A percentile compares a stretch with the other conserved stretches of the same genome.
phyloP scores from a whole-genome alignment of 2,329 filamentous ascomycete genomes.

The Aspergillus carbonarius region DNA sequence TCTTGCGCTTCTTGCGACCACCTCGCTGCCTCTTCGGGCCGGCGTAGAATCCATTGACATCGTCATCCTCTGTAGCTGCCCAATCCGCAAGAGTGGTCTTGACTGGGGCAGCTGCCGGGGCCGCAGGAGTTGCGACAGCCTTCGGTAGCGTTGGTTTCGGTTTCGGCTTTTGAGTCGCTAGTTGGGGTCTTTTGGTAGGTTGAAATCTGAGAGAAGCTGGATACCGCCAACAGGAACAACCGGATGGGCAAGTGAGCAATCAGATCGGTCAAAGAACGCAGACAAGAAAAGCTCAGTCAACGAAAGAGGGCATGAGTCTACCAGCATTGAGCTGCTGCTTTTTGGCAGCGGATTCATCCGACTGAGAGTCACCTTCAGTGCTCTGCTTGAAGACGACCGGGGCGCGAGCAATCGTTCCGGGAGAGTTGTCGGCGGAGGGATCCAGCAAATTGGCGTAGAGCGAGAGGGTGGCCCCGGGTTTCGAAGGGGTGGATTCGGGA shows the following conservation, averaged over 20 bases:
- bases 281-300: slow-evolving; percentile 18
- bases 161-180: slow-evolving; percentile 61
- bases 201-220: slow-evolving; percentile 76
- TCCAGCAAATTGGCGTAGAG: slow-evolving; percentile 84
- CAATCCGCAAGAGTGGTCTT: slow-evolving; percentile 80
- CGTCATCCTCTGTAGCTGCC: slow-evolving; percentile 77
- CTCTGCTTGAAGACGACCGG: slow-evolving; percentile 69
- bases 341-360: slow-evolving; percentile 57
- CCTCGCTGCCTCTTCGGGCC: slow-evolving; percentile 70
- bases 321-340: slow-evolving; percentile 65
- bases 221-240: slow-evolving; percentile 24
- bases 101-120: slow-evolving; percentile 46
- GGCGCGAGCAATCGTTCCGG: slow-evolving; percentile 70
- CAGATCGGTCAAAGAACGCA: slow-evolving; percentile 27
- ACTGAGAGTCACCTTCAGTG: slow-evolving; percentile 48
- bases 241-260: slow-evolving; percentile 49
- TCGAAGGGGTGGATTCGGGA: slow-evolving; percentile 29
- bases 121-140: slow-evolving; percentile 32
- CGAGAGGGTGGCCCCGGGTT: slow-evolving; percentile 58
- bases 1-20: slow-evolving; percentile 74
- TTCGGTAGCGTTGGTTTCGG: slow-evolving; percentile 62
- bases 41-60: slow-evolving; percentile 64
- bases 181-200: slow-evolving; percentile 75
- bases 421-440: slow-evolving; percentile 42
- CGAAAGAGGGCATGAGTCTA: slow-evolving; percentile 48